Percentiles rank a stretch among this genome's conserved stretches.
phyloP scores from a whole-genome alignment of 1,284 basidiomycete genomes.

The Austroboletus novae-zelandiae region DNA sequence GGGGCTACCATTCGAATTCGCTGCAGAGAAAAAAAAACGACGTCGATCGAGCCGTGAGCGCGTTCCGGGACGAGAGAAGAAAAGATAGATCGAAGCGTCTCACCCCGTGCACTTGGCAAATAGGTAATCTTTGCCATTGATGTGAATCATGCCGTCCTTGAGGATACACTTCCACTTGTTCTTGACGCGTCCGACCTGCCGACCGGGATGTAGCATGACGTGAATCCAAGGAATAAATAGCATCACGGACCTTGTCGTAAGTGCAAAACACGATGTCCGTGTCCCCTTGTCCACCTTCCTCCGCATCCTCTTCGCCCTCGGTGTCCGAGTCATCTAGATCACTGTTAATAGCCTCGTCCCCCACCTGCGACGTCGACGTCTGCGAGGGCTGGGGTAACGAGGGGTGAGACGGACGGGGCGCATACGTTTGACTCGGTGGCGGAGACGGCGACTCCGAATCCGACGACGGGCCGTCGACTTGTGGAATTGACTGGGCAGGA shows the following conservation, averaged over 20 bases:
- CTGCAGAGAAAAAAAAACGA: slow-evolving; percentile 13
- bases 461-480: slow-evolving; percentile 61
- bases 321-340: slow-evolving; percentile 94
- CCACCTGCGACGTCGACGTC: slow-evolving; percentile 36
- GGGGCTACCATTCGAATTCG: slow-evolving; percentile 39
- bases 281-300: slow-evolving; percentile 68
- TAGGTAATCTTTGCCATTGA: slow-evolving; percentile 96
- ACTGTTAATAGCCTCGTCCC: slow-evolving; percentile 89
- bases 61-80: background rate
- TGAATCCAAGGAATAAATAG: background rate
- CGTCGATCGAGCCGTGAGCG: background rate
- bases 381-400: slow-evolving; percentile 53
- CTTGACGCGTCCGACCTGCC: slow-evolving; percentile 92
- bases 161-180: slow-evolving; percentile 99
- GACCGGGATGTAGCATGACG: background rate
- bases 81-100: slow-evolving; percentile 20
- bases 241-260: slow-evolving; percentile 85
- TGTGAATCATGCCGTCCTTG: slow-evolving; percentile 97
- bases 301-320: slow-evolving; percentile 73
- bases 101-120: slow-evolving; percentile 95
- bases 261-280: slow-evolving; percentile 97
- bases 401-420: slow-evolving; percentile 60
- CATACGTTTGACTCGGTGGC: slow-evolving; percentile 53
- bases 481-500: slow-evolving; percentile 54
- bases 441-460: slow-evolving; percentile 63